phyloP scores from a whole-genome alignment of 2,329 filamentous ascomycete species.

The Pseudocercospora crystallina region DNA sequence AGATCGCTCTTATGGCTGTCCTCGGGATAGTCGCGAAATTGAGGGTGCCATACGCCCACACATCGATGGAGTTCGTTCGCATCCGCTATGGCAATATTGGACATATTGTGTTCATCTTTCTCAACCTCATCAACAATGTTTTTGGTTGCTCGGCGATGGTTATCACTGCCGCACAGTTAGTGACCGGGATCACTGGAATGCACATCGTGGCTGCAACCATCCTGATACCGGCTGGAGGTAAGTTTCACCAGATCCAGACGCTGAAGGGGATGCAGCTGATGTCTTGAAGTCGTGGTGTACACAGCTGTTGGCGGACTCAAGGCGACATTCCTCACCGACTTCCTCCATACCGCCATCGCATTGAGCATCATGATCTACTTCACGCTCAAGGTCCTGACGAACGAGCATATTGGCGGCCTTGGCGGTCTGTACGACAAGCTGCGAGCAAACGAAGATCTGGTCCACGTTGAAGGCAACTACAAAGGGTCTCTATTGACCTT shows the following conservation, averaged over 20 bases:
- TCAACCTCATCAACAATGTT: slow-evolving; percentile 38
- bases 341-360: slow-evolving; percentile 49
- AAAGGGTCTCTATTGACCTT: slow-evolving; percentile 50
- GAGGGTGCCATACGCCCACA: slow-evolving; percentile 52
- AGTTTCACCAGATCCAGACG: slow-evolving; percentile 11
- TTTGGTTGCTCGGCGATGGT: slow-evolving; percentile 39
- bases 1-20: slow-evolving; percentile 52
- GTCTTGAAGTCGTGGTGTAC: slow-evolving; percentile 44
- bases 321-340: slow-evolving; percentile 52
- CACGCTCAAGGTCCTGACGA: slow-evolving; percentile 45
- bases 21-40: slow-evolving; percentile 52
- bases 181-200: slow-evolving; percentile 46
- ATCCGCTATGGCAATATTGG: slow-evolving; percentile 34
- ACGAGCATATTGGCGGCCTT: slow-evolving; percentile 44
- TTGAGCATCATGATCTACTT: slow-evolving; percentile 52
- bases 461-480: slow-evolving; percentile 47
- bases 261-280: not conserved
- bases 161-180: slow-evolving; percentile 29
- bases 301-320: slow-evolving; percentile 51
- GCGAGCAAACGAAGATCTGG: slow-evolving; percentile 39
- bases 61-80: slow-evolving; percentile 51
- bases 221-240: slow-evolving; percentile 48
- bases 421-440: slow-evolving; percentile 50
- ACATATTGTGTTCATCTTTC: slow-evolving; percentile 30
- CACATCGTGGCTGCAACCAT: slow-evolving; percentile 49